These are phyloP conservation scores for Rhizopus microsporus DNA, from an alignment of 371 early-diverging fungal species.

Conservation along the genomic window DNA sequence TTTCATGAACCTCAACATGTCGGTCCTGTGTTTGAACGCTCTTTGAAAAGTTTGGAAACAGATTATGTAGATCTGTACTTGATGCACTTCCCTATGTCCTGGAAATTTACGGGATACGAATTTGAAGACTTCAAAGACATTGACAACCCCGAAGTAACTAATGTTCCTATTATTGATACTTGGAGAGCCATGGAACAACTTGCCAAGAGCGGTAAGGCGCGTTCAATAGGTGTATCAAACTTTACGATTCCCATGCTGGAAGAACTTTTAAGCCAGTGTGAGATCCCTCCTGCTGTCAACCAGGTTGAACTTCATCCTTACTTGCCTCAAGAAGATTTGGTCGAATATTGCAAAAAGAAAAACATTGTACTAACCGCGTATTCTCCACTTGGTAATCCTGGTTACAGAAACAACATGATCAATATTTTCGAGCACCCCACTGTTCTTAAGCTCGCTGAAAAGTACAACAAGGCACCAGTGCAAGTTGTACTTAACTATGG, in stretches of 20 bases:
- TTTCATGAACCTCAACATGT: conserved; percentile 58
- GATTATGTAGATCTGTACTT: conserved; percentile 92
- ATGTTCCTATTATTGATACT: conserved; percentile 59
- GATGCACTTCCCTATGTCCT: conserved; percentile 58
- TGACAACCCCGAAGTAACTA: conserved; percentile 31
- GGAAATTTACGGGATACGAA: conserved; percentile 39
- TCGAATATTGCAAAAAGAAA: conserved; percentile 39
- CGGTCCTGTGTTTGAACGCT: conserved; percentile 49
- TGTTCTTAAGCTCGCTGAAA: conserved; percentile 60
- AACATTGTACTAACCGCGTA: conserved; percentile 47
- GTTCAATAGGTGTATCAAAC: conserved; percentile 70
- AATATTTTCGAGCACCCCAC: conserved; percentile 30
- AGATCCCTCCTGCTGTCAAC: conserved; percentile 80
- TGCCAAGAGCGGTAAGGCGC: conserved; percentile 58
- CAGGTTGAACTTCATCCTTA: conserved; percentile 73
- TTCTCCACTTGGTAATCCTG: conserved; percentile 48
- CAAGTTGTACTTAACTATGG: conserved; percentile 82
- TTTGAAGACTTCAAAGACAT: conserved; percentile 23
- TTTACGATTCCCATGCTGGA: conserved; percentile 68
- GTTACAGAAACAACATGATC: conserved; percentile 18
- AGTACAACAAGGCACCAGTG: conserved; percentile 66
- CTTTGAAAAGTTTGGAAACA: conserved; percentile 70
- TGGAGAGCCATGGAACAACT: conserved; percentile 82
- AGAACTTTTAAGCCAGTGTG: conserved; percentile 64
- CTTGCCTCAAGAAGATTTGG: conserved; percentile 42